These are phyloP conservation scores for Cucumis cinereus DNA, from an alignment of 306 rosid species.

Conservation along the genomic window DNA sequence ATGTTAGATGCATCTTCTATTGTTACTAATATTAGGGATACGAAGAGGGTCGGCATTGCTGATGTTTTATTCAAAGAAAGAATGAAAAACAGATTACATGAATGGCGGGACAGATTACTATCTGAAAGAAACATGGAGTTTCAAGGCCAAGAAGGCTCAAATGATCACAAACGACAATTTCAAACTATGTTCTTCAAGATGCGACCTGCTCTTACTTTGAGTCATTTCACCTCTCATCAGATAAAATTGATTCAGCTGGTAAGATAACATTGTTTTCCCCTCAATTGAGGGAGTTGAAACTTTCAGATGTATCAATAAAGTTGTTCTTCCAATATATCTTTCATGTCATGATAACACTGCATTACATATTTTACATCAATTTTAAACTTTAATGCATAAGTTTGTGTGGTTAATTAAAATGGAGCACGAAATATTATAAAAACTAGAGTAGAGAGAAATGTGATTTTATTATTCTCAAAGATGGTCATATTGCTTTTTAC, in stretches of 20 bases:
- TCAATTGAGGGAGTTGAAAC: background rate
- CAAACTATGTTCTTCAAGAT: conserved; percentile 58
- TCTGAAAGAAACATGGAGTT: conserved; percentile 27
- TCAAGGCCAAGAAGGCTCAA: conserved; percentile 31
- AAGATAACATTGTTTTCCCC: conserved; percentile 2
- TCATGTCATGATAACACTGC: background rate
- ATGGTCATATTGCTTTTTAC: background rate
- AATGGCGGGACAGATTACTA: conserved; percentile 72
- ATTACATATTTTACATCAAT: background rate
- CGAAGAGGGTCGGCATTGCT: conserved; percentile 26
- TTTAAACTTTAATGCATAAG: background rate
- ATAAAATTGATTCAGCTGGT: conserved; percentile 74
- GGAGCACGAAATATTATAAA: background rate
- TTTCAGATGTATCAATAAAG: background rate
- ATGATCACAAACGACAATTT: conserved; percentile 46
- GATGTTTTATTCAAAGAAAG: conserved; percentile 63
- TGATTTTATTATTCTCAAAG: background rate
- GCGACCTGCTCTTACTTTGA: conserved; percentile 68
- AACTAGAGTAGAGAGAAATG: background rate
- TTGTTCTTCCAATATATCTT: background rate
- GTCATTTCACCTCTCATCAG: conserved; percentile 76
- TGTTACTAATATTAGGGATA: conserved; percentile 28
- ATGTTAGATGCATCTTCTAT: conserved; percentile 18
- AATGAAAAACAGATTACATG: conserved; percentile 55
- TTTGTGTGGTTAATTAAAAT: background rate